These are phyloP conservation scores for Cystoisospora suis DNA, from an alignment of 169 alveolate genomes.

Conservation along the genomic window DNA sequence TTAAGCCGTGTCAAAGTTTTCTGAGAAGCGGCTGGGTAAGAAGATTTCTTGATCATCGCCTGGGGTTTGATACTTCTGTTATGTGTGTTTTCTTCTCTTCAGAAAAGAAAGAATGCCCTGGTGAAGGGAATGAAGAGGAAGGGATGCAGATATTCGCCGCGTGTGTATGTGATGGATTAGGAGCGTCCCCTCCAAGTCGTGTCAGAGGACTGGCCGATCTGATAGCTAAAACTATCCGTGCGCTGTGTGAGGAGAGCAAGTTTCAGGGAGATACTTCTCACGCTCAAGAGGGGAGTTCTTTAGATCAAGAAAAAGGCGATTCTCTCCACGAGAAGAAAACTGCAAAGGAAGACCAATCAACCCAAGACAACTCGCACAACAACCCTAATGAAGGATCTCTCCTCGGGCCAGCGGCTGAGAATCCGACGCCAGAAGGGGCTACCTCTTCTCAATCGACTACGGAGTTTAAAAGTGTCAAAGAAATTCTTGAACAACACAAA, in stretches of 20 bases:
- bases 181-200: neutral
- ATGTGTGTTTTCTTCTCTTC: neutral
- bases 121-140: too few species aligned
- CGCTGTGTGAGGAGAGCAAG: neutral
- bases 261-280: neutral
- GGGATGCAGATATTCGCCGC: neutral
- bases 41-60: neutral
- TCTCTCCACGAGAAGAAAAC: too few species aligned
- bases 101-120: neutral
- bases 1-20: neutral
- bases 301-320: too few species aligned
- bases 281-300: too few species aligned
- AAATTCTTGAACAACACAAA: neutral
- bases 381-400: too few species aligned
- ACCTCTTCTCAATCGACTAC: neutral
- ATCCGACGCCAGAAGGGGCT: too few species aligned
- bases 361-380: too few species aligned
- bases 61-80: neutral
- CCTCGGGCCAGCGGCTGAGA: too few species aligned
- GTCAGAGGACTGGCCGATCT: neutral
- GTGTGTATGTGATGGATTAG: neutral
- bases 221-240: neutral
- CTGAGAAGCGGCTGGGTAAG: neutral
- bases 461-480: neutral
- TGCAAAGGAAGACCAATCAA: too few species aligned